Evolutionary conservation across 495 filamentous ascomycete species (phyloP).

Genomic region (Neurospora africana): DNA sequence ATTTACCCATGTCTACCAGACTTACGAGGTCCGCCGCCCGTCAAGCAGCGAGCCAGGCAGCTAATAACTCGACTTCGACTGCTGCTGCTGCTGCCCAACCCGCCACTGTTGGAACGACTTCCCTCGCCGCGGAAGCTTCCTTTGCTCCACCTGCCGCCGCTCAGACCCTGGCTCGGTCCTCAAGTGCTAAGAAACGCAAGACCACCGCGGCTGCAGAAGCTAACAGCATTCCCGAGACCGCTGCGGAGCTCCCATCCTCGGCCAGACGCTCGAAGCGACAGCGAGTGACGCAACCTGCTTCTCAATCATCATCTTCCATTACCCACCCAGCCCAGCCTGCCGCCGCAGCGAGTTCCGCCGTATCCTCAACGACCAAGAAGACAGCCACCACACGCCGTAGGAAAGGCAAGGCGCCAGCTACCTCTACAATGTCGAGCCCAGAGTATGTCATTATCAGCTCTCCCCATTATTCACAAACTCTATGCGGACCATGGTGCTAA

Average conservation of each 20-base stretch:
- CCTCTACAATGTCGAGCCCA: constrained; percentile 69
- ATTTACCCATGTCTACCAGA: constrained; percentile 73
- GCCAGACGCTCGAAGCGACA: constrained; percentile 46
- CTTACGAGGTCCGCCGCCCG: constrained; percentile 70
- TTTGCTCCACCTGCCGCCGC: constrained; percentile 34
- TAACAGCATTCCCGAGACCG: constrained; percentile 18
- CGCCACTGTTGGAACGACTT: constrained; percentile 12
- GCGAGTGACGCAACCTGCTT: constrained; percentile 23
- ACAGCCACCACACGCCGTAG: constrained; percentile 42
- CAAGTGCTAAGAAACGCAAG: constrained; percentile 33
- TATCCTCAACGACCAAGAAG: constrained; percentile 16
- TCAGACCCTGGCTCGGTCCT: constrained; percentile 18
- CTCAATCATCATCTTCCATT: background rate
- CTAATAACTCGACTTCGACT: constrained; percentile 33
- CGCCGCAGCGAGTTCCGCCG: constrained; percentile 14
- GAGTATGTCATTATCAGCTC: constrained; percentile 41
- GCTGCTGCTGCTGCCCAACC: constrained; percentile 27
- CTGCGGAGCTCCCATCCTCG: constrained; percentile 23
- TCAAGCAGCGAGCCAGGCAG: constrained; percentile 53
- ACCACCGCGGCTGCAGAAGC: constrained; percentile 7
- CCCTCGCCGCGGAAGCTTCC: constrained; percentile 10
- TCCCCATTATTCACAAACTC: background rate
- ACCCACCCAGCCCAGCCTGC: constrained; percentile 7
- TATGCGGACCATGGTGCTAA: constrained; percentile 6
- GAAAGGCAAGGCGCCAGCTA: constrained; percentile 46